Percentiles rank a stretch among this genome's conserved stretches.
Conservation (phyloP, 2,329 filamentous ascomycete genomes). For the Eutypa lata region DNA sequence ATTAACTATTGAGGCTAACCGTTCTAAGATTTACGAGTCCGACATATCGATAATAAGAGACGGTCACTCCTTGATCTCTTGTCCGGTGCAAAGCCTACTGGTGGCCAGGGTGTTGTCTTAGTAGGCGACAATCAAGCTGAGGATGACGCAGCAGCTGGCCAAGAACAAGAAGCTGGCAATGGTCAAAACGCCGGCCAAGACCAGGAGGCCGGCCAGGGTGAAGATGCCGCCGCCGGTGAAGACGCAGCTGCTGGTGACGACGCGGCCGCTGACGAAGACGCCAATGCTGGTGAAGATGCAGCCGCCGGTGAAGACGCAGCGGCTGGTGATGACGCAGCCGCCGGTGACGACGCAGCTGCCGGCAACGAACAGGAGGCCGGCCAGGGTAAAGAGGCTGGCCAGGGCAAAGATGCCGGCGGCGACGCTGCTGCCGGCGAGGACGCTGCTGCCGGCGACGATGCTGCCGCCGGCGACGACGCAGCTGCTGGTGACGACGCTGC, state of each 20-base stretch:
- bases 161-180: slow-evolving; percentile 6
- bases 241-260: slow-evolving; percentile 3
- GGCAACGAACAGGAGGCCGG: slow-evolving; percentile 7
- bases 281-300: slow-evolving; percentile 12
- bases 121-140: neutral
- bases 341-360: neutral
- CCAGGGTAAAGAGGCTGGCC: slow-evolving; percentile 10
- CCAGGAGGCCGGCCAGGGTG: neutral
- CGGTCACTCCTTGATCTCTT: neutral
- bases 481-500: neutral
- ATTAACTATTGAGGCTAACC: neutral
- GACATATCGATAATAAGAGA: neutral
- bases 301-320: neutral
- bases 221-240: slow-evolving; percentile 9
- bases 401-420: neutral
- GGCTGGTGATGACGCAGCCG: neutral
- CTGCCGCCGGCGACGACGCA: slow-evolving; percentile 1
- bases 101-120: neutral
- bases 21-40: neutral
- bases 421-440: slow-evolving; percentile 1
- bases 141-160: neutral
- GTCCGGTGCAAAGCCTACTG: neutral
- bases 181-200: slow-evolving; percentile 2
- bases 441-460: neutral
- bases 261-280: neutral